These are phyloP conservation scores for Debaryomyces udenii DNA, from an alignment of 1,139 yeast genomes.

Conservation along the genomic window DNA sequence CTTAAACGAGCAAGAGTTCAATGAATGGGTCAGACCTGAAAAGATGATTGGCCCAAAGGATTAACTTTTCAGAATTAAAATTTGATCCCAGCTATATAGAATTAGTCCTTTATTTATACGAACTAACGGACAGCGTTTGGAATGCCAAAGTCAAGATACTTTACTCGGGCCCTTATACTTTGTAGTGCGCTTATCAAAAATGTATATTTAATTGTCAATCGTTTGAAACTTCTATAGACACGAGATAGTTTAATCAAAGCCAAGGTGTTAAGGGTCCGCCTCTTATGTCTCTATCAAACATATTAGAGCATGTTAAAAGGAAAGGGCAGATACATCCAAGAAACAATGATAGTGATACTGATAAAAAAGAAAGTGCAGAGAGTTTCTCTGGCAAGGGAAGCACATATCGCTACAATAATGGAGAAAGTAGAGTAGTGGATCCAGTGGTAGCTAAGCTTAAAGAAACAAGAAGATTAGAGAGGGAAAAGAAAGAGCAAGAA, in stretches of 20 bases:
- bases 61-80: conserved; percentile 15
- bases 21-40: conserved; percentile 97
- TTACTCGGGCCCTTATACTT: too few species aligned
- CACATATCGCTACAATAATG: conserved; percentile 5
- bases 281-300: conserved; percentile 25
- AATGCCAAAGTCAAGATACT: too few species aligned
- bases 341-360: background rate
- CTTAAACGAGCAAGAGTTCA: conserved; percentile 81
- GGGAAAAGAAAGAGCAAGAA: conserved; percentile 44
- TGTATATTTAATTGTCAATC: too few species aligned
- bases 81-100: background rate
- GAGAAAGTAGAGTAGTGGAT: conserved; percentile 33
- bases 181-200: too few species aligned
- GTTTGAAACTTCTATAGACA: too few species aligned
- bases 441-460: conserved; percentile 64
- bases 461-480: conserved; percentile 63
- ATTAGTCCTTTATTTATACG: conserved; percentile 1
- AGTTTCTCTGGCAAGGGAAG: background rate
- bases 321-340: conserved; percentile 30
- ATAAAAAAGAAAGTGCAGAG: background rate
- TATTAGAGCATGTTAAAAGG: conserved; percentile 33
- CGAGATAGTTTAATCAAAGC: too few species aligned
- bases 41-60: conserved; percentile 93
- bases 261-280: too few species aligned
- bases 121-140: background rate